A percentile compares a stretch with the other conserved stretches of the same genome.
phyloP scores from a whole-genome alignment of 257 asterid species.

The Solanum ahanhuiri region DNA sequence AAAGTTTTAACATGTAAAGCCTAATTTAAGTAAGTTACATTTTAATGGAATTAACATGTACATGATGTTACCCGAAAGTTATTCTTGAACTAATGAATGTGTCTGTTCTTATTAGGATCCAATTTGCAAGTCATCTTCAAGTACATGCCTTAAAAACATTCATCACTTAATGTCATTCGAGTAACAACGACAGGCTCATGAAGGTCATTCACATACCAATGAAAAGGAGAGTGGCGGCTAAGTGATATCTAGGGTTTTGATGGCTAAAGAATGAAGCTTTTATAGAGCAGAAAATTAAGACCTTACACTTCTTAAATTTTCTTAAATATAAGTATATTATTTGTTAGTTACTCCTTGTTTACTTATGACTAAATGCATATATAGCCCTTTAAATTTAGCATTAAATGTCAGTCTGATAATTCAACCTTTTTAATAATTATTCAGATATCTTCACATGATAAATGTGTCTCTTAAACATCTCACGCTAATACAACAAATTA shows the following conservation, averaged over 20 bases:
- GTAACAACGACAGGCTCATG: background rate
- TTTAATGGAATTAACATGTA: background rate
- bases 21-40: too few relatives aligned
- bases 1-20: too few relatives aligned
- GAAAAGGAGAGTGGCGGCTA: background rate
- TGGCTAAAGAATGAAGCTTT: background rate
- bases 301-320: background rate
- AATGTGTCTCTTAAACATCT: background rate
- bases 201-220: background rate
- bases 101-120: too few relatives aligned
- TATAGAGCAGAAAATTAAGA: background rate
- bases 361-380: background rate
- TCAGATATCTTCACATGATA: background rate
- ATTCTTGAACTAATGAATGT: background rate
- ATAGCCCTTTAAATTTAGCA: background rate
- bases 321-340: background rate
- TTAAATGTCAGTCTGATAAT: background rate
- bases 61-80: too few relatives aligned
- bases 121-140: too few relatives aligned
- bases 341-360: background rate
- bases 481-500: background rate
- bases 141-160: too few relatives aligned
- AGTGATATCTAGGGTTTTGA: background rate
- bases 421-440: background rate
- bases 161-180: too few relatives aligned